phyloP scores from a whole-genome alignment of 768 basidiomycete genomes.

The Harrya chromipes region DNA sequence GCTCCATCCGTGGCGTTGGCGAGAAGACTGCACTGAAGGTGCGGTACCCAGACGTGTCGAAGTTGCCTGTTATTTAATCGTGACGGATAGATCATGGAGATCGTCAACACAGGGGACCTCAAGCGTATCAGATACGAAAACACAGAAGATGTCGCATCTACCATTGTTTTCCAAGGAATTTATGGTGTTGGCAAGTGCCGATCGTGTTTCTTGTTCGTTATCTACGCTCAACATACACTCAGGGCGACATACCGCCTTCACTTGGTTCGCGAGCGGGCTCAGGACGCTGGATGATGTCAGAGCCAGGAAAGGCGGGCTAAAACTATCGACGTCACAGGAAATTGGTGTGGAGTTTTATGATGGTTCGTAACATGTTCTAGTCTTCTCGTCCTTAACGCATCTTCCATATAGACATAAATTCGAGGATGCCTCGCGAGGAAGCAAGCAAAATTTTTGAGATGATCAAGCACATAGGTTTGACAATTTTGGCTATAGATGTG shows the following conservation, averaged over 20 bases:
- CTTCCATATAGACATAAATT: constrained; percentile 64
- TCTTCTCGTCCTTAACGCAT: not conserved
- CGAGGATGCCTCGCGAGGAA: constrained; percentile 82
- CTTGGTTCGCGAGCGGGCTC: constrained; percentile 76
- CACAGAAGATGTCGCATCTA: constrained; percentile 58
- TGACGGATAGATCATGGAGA: constrained; percentile 70
- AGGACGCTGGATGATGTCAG: constrained; percentile 74
- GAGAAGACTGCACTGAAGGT: constrained; percentile 77
- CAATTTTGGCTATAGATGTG: not conserved
- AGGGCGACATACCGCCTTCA: constrained; percentile 65
- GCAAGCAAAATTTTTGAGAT: constrained; percentile 68
- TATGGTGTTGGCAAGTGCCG: constrained; percentile 77
- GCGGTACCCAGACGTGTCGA: not conserved
- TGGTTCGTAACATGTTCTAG: constrained; percentile 39
- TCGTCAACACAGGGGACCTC: constrained; percentile 70
- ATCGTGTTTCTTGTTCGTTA: not conserved
- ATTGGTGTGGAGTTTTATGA: constrained; percentile 71
- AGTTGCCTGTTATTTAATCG: not conserved
- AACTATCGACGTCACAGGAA: constrained; percentile 54
- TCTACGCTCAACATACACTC: not conserved
- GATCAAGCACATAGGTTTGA: constrained; percentile 68
- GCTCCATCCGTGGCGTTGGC: constrained; percentile 58
- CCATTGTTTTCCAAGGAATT: constrained; percentile 67
- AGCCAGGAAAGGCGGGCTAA: constrained; percentile 57
- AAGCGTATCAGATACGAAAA: constrained; percentile 64